These are phyloP conservation scores for Suillus luteus DNA, from an alignment of 768 basidiomycete genomes.

Conservation along the genomic window DNA sequence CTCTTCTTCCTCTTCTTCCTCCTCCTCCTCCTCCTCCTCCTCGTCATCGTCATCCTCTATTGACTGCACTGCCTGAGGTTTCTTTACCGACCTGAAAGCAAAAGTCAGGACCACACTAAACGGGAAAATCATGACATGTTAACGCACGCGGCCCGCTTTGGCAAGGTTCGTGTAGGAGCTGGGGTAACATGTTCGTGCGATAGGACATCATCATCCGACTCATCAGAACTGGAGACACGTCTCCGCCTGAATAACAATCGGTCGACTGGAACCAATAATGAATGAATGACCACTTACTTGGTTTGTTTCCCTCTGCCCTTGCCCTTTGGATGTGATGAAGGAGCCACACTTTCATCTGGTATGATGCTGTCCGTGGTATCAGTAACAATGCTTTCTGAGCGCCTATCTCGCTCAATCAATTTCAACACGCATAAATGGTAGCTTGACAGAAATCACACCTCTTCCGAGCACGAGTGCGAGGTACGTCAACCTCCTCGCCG, in stretches of 20 bases:
- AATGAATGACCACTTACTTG: conserved; percentile 39
- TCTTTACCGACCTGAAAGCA: conserved; percentile 41
- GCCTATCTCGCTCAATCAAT: conserved; percentile 35
- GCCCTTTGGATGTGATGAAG: conserved; percentile 24
- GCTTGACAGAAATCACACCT: conserved; percentile 40
- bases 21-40: conserved; percentile 39
- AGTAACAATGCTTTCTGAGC: conserved; percentile 62
- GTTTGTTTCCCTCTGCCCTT: conserved; percentile 36
- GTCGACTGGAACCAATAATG: conserved; percentile 1
- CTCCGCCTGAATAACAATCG: conserved; percentile 44
- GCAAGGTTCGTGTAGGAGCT: conserved; percentile 52
- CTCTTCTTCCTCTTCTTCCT: conserved; percentile 44
- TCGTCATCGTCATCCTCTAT: conserved; percentile 33
- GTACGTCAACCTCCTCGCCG: conserved; percentile 47
- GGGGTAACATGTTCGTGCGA: conserved; percentile 31
- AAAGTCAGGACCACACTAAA: not conserved
- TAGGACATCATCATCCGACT: conserved; percentile 44
- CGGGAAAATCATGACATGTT: not conserved
- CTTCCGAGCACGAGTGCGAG: conserved; percentile 45
- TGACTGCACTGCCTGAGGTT: conserved; percentile 31
- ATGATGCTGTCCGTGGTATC: conserved; percentile 42
- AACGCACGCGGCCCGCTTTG: conserved; percentile 61
- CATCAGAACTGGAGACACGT: conserved; percentile 55
- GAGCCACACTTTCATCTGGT: conserved; percentile 35
- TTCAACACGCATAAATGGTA: not conserved